These are phyloP conservation scores for Sordaria brevicollis DNA, from an alignment of 495 filamentous ascomycete genomes.

Conservation along the genomic window DNA sequence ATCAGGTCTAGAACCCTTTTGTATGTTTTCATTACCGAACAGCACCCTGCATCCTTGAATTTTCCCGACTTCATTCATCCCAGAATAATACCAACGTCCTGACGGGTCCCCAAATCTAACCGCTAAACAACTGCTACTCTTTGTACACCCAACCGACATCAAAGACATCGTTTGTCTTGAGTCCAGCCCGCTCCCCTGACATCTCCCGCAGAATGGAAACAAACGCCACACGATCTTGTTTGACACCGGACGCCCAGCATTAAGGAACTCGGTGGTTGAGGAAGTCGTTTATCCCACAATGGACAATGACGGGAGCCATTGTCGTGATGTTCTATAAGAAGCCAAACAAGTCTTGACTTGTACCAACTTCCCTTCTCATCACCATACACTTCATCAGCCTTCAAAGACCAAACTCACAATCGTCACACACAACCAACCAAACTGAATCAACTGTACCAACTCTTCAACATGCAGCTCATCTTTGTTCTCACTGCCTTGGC, in stretches of 20 bases:
- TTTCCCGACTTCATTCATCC: neutral
- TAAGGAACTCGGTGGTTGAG: neutral
- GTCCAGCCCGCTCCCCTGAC: neutral
- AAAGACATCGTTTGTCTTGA: neutral
- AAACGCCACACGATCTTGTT: neutral
- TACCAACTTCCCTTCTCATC: neutral
- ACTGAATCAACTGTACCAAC: neutral
- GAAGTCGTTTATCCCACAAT: neutral
- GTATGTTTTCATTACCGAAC: no score
- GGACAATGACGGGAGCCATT: neutral
- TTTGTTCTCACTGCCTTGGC: neutral
- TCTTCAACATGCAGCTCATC: neutral
- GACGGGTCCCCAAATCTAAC: neutral
- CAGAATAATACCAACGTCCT: neutral
- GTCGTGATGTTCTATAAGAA: neutral
- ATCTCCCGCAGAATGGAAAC: neutral
- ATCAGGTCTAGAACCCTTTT: neutral
- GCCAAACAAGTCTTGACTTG: neutral
- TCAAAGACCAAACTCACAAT: neutral
- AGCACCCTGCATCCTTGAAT: neutral
- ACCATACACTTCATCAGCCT: neutral
- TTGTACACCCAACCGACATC: neutral
- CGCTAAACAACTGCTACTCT: neutral
- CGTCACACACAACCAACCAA: neutral
- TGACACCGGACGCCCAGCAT: neutral